phyloP scores from a whole-genome alignment of 768 basidiomycete genomes.

The Tubosaeta sp. region DNA sequence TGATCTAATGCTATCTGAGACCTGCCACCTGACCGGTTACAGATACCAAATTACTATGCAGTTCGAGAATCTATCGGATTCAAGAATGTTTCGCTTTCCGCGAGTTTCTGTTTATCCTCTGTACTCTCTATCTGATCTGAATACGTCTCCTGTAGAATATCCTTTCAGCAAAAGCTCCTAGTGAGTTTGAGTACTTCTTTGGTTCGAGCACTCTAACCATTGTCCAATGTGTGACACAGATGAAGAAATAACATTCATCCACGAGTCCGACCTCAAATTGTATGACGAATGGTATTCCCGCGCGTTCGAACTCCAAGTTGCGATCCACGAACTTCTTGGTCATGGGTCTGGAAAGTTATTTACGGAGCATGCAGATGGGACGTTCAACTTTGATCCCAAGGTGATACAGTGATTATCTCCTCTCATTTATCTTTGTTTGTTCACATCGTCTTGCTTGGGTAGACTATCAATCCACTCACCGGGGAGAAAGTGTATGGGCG shows the following conservation, averaged over 20 bases:
- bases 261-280: slow-evolving; percentile 68
- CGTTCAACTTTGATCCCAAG: slow-evolving; percentile 75
- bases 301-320: slow-evolving; percentile 85
- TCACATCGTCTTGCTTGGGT: slow-evolving; percentile 1
- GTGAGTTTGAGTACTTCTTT: slow-evolving; percentile 34
- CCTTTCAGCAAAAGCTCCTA: slow-evolving; percentile 81
- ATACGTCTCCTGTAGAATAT: slow-evolving; percentile 53
- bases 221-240: slow-evolving; percentile 35
- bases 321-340: slow-evolving; percentile 85
- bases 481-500: slow-evolving; percentile 61
- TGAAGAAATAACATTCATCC: slow-evolving; percentile 78
- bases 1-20: neutral
- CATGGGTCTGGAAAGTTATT: slow-evolving; percentile 85
- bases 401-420: slow-evolving; percentile 34
- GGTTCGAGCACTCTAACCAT: neutral
- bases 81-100: slow-evolving; percentile 84
- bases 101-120: slow-evolving; percentile 31
- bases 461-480: slow-evolving; percentile 82
- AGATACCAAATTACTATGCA: slow-evolving; percentile 87
- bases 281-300: slow-evolving; percentile 76
- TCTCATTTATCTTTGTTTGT: neutral
- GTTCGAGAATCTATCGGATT: slow-evolving; percentile 79
- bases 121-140: neutral
- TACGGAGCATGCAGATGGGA: slow-evolving; percentile 70
- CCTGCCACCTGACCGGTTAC: slow-evolving; percentile 1